These are phyloP conservation scores for Trichoderma harzianum DNA, from an alignment of 2,329 filamentous ascomycete species.

Conservation along the genomic window DNA sequence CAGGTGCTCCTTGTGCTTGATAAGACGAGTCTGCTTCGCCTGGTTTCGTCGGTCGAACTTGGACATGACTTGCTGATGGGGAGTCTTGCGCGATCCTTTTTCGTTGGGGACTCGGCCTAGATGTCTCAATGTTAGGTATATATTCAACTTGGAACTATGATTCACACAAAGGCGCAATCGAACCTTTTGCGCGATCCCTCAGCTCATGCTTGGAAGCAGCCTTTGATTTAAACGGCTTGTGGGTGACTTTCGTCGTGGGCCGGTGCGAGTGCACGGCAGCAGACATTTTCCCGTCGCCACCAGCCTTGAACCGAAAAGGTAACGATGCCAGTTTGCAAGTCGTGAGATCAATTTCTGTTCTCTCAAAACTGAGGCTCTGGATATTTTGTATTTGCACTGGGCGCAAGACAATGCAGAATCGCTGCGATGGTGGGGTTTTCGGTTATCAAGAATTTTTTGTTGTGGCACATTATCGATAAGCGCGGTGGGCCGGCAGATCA, in stretches of 20 bases:
- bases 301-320: conserved; percentile 86
- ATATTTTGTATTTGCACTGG: background rate
- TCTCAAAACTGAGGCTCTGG: background rate
- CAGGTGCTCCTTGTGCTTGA: conserved; percentile 79
- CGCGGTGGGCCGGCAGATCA: conserved; percentile 3
- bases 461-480: conserved; percentile 38
- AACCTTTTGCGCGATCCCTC: conserved; percentile 83
- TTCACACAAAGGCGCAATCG: background rate
- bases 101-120: conserved; percentile 76
- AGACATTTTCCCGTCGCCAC: conserved; percentile 71
- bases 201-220: conserved; percentile 85
- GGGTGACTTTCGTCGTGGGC: conserved; percentile 80
- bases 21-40: conserved; percentile 81
- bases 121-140: background rate
- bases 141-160: too few relatives aligned
- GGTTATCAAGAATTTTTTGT: conserved; percentile 39
- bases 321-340: conserved; percentile 62
- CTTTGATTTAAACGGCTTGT: conserved; percentile 91
- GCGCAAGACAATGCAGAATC: conserved; percentile 15
- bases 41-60: conserved; percentile 95
- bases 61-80: conserved; percentile 94
- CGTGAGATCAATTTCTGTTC: background rate
- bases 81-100: conserved; percentile 74
- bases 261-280: conserved; percentile 80
- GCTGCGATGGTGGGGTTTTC: conserved; percentile 35